Evolutionary conservation across 352 stramenopile genomes (phyloP).

Genomic region (Pythium monospermum): DNA sequence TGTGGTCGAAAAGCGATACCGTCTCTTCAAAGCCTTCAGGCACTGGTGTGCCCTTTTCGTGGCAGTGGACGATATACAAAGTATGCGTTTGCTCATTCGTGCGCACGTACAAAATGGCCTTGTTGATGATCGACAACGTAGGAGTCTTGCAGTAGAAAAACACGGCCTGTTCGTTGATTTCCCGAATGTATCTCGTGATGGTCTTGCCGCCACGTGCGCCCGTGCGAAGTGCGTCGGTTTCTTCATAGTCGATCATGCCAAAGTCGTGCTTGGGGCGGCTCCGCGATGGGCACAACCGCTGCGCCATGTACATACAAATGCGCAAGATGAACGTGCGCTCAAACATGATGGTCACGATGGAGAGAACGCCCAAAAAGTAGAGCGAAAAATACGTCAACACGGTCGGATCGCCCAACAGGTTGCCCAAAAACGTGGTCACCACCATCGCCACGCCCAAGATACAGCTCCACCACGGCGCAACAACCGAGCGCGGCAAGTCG

Average conservation of each 20-base stretch:
- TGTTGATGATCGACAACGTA: conserved; percentile 93
- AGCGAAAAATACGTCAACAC: conserved; percentile 88
- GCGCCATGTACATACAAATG: conserved; percentile 74
- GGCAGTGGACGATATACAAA: conserved; percentile 90
- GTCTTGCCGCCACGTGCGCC: conserved; percentile 79
- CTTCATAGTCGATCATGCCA: conserved; percentile 29
- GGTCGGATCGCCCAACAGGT: conserved; percentile 80
- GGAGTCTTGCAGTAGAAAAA: conserved; percentile 93
- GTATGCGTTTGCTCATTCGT: conserved; percentile 91
- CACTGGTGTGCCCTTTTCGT: conserved; percentile 48
- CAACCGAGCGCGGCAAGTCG: conserved; percentile 80
- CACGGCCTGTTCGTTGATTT: conserved; percentile 88
- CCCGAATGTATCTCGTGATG: conserved; percentile 76
- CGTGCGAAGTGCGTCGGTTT: conserved; percentile 59
- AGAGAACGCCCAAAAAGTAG: conserved; percentile 80
- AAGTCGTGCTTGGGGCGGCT: conserved; percentile 20
- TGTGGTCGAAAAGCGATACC: conserved; percentile 88
- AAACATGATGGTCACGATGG: conserved; percentile 86
- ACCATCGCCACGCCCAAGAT: conserved; percentile 79
- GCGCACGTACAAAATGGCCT: conserved; percentile 93
- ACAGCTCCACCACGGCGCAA: conserved; percentile 86
- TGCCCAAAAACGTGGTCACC: conserved; percentile 79
- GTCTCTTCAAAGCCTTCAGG: conserved; percentile 80
- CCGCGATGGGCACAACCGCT: conserved; percentile 70
- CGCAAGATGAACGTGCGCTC: conserved; percentile 84